Evolutionary conservation across 441 rosid species (phyloP).

Genomic region (Rhodomyrtus psidioides): DNA sequence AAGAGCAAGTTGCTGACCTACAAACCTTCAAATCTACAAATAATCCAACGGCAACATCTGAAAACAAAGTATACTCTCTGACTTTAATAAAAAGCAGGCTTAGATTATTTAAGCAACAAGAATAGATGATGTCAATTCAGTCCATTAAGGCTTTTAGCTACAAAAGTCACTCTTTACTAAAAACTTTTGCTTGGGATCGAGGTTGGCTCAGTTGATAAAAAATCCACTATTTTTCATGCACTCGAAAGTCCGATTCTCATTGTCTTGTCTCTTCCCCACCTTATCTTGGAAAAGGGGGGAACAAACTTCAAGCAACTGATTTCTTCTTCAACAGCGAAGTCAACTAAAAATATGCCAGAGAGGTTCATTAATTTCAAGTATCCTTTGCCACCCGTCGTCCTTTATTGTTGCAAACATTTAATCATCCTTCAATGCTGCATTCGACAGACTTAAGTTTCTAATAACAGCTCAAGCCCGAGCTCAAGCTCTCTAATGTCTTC

Average conservation of each 20-base stretch:
- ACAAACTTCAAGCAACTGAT: not conserved
- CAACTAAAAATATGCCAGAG: not conserved
- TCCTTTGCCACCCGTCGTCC: not conserved
- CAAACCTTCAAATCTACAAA: not conserved
- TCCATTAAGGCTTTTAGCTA: not conserved
- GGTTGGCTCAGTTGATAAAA: not conserved
- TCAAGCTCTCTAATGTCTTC: not conserved
- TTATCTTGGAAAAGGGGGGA: not conserved
- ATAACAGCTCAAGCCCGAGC: not conserved
- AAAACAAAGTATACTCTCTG: not conserved
- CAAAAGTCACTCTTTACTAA: not conserved
- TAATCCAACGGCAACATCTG: not conserved
- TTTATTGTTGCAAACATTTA: not conserved
- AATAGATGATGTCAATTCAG: not conserved
- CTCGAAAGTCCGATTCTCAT: not conserved
- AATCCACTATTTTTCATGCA: not conserved
- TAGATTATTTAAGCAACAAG: not conserved
- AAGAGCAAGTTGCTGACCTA: not conserved
- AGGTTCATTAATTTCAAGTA: not conserved
- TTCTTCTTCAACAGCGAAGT: not conserved
- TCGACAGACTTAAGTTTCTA: not conserved
- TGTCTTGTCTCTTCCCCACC: not conserved
- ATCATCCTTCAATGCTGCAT: not conserved
- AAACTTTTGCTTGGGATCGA: not conserved
- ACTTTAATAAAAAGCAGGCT: not conserved